Evolutionary conservation across 495 filamentous ascomycete species (phyloP), one percentile per base, ranked within the genome.

Genomic region (Xylaria flabelliformis): DNA sequence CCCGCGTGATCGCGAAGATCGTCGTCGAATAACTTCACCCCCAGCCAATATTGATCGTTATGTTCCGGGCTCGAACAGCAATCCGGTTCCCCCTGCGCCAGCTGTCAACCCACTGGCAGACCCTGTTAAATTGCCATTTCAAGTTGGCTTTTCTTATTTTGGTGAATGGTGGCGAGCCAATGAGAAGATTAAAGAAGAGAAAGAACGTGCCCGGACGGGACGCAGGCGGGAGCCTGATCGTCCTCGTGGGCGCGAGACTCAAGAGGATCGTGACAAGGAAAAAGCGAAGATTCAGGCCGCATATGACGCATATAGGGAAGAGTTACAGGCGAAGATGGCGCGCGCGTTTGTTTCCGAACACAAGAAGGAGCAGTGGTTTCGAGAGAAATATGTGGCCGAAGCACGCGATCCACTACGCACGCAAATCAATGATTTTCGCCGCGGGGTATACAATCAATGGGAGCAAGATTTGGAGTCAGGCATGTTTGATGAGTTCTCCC

Each of bases 281-380:
- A 91, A 95, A 72, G 91, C 92, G 17, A 90, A 92, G 78, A 97
- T 99, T 42, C 95, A 98, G 77, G 88, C 88, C 19, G 94, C 94
- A 2, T 99, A 98, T 78, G 97, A 98, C 82, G 76, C 86, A 15
- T 99, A 99, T 83, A 98, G 97, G 78, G 93, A 96, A 79, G 94
- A 97, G 53, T 85, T 98, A 8, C 94, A 97, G 79, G 89, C 93
- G 10, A 95, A 94, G 77, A 94, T 98, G 90, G 93, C 95, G 0
- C 88, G 92, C 71, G 85, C 86, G 2, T 98, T 99, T 76, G 96
- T 99, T 26, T 89, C 91, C 39, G 90, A 92, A 62, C 96, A 98
- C 80, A 97, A 96, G 76, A 87, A 87, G 17, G 96, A 98, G 74
- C 95, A 98, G 76, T 99, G 96, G 96, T 99, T 99, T 83, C 94